Evolutionary conservation across 208 protist genomes (phyloP), one percentile per base, ranked within the genome.

Genomic region (Leishmania mexicana): DNA sequence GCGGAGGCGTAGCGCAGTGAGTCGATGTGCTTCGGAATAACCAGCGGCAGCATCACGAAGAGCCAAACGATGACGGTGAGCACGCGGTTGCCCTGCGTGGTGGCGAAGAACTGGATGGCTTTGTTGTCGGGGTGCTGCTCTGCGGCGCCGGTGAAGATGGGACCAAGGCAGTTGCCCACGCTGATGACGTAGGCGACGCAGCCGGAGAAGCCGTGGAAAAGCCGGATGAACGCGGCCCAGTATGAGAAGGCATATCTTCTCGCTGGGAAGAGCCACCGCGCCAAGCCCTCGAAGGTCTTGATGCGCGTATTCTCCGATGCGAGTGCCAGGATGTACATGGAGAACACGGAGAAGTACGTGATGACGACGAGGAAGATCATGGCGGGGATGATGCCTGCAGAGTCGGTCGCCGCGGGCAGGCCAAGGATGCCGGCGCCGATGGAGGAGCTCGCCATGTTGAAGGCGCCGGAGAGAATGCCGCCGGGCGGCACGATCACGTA

Each of bases 11-110:
- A 90, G 40, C 90, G 88, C 19, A 95, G 87, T 3, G 88, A 90
- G 85, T 95, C 87, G 79, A 95, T 83, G 49, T 88, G 79, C 79
- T 92, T 92, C 35, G 89, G 90, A 45, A 94, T 79, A n/a, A 86
- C 83, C 70, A 94, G 71, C 28, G 92, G 88, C n/a, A 95, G 68
- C 92, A 95, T 94, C 42, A 83, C 42, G 70, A 79, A 79, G 8
- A 86, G n/a, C 90, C 90, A 94, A 2, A 92, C 70, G 35, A 89
- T 28, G 47, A 40, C 53, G 24, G 83, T 89, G 21, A 94, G 45
- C 24, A 90, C 49, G 54, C 83, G 86, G 21, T 64, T 75, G 10
- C 87, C 87, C 7, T 79, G 74, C 24, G 1, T 75, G 1, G 28
- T 78, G 38, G 75, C 83, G 47, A 90, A 49, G 83, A 79, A 91